phyloP scores from a whole-genome alignment of 257 asterid species.

The Gentiana dahurica region DNA sequence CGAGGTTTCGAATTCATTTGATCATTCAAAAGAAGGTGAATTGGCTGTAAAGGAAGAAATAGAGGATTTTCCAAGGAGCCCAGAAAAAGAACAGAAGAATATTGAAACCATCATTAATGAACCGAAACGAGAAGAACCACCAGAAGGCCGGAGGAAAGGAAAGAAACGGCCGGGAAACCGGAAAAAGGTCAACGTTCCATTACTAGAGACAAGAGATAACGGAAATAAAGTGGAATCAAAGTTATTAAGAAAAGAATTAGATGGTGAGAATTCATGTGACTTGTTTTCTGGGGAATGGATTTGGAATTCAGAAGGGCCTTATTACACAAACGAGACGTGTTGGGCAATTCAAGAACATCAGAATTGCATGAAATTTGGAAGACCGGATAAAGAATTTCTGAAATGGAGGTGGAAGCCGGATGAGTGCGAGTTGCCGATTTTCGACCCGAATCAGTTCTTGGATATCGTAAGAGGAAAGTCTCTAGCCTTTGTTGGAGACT shows the following conservation, averaged over 20 bases:
- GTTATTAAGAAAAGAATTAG: neutral
- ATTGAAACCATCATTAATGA: neutral
- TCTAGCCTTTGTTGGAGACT: slow-evolving; percentile 65
- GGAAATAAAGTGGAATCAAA: too few species aligned
- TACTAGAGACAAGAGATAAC: too few species aligned
- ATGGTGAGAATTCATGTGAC: slow-evolving; percentile 26
- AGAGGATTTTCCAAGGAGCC: too few species aligned
- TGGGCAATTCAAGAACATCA: slow-evolving; percentile 64
- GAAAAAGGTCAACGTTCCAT: too few species aligned
- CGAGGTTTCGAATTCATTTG: too few species aligned
- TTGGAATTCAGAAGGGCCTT: slow-evolving; percentile 52
- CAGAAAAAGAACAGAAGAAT: too few species aligned
- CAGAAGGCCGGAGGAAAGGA: too few species aligned
- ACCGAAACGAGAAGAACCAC: too few species aligned
- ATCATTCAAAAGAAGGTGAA: too few species aligned
- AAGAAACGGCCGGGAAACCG: too few species aligned
- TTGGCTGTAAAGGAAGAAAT: too few species aligned
- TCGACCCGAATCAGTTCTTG: slow-evolving; percentile 38
- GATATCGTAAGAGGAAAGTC: slow-evolving; percentile 46
- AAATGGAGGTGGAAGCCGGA: slow-evolving; percentile 76
- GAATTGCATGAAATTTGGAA: slow-evolving; percentile 55
- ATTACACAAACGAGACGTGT: slow-evolving; percentile 59
- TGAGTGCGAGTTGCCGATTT: slow-evolving; percentile 45
- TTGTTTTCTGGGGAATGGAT: slow-evolving; percentile 79
- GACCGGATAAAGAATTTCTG: slow-evolving; percentile 49